Conservation (phyloP, 2,329 filamentous ascomycete species). For the Escovopsis weberi region DNA sequence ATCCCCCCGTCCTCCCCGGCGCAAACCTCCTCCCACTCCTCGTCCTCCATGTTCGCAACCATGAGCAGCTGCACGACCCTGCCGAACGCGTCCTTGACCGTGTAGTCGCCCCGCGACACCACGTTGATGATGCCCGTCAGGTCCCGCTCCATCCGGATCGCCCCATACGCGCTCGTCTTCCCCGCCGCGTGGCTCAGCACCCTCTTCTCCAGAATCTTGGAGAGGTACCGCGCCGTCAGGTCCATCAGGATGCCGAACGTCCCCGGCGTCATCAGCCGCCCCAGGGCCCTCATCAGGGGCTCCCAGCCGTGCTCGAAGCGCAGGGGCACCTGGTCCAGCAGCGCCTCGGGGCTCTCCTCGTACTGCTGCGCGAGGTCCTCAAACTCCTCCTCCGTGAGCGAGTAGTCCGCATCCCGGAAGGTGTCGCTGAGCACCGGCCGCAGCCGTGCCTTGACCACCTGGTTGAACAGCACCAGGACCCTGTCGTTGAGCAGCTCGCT, state of each 20-base stretch:
- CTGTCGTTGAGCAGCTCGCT: slow-evolving; percentile 73
- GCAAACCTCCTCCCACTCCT: slow-evolving; percentile 76
- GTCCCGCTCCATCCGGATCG: slow-evolving; percentile 72
- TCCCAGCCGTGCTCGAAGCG: slow-evolving; percentile 82
- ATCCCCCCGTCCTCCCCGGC: slow-evolving; percentile 46
- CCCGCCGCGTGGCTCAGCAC: slow-evolving; percentile 68
- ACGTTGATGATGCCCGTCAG: slow-evolving; percentile 58
- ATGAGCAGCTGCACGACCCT: slow-evolving; percentile 68
- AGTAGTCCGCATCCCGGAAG: slow-evolving; percentile 86
- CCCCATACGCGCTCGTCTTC: slow-evolving; percentile 66
- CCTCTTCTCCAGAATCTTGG: slow-evolving; percentile 71
- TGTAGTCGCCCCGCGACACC: slow-evolving; percentile 58
- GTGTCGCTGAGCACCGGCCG: slow-evolving; percentile 74
- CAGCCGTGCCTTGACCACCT: slow-evolving; percentile 73
- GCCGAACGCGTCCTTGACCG: slow-evolving; percentile 61
- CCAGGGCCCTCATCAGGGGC: slow-evolving; percentile 68
- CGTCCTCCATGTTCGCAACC: slow-evolving; percentile 87
- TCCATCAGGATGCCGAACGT: slow-evolving; percentile 67
- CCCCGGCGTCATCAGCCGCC: slow-evolving; percentile 64
- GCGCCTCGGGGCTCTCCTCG: slow-evolving; percentile 29
- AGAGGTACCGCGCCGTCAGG: slow-evolving; percentile 58
- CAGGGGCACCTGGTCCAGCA: slow-evolving; percentile 55
- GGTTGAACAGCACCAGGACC: slow-evolving; percentile 71
- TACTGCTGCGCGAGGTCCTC: slow-evolving; percentile 39
- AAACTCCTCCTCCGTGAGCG: slow-evolving; percentile 47